A percentile compares a stretch with the other conserved stretches of the same genome.
Conservation (phyloP, 805 yeast species). For the Metschnikowia amazonensis region DNA sequence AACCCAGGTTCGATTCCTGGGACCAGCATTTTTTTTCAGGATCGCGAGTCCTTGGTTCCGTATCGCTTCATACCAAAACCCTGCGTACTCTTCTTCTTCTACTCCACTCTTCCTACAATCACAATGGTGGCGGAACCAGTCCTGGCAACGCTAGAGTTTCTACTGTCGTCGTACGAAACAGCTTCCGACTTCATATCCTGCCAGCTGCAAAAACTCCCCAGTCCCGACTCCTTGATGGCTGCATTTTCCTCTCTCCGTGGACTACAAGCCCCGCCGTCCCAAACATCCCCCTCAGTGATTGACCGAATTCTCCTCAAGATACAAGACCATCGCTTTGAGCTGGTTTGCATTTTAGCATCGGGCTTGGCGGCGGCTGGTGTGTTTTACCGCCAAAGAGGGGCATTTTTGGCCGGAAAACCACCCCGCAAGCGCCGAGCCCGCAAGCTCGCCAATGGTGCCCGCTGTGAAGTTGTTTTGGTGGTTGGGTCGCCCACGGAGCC, state of each 20-base stretch:
- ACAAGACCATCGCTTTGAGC: conserved; percentile 6
- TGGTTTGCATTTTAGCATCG: conserved; percentile 4
- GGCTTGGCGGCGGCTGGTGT: conserved; percentile 13
- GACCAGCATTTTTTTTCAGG: conserved; percentile 39
- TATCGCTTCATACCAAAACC: too few relatives aligned
- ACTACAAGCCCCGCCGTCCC: conserved; percentile 1
- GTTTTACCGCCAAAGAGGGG: conserved; percentile 4
- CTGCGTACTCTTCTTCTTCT: not conserved
- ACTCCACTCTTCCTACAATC: too few relatives aligned
- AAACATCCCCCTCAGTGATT: not conserved
- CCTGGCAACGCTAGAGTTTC: conserved; percentile 32
- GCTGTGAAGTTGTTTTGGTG: conserved; percentile 70
- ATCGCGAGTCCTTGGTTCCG: too few relatives aligned
- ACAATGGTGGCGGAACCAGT: conserved; percentile 46
- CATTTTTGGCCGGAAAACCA: conserved; percentile 7
- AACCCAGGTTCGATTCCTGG: conserved; percentile 52
- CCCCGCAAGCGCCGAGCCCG: conserved; percentile 49
- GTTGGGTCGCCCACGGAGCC: conserved; percentile 79
- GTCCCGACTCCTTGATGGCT: conserved; percentile 14
- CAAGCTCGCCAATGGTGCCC: conserved; percentile 62
- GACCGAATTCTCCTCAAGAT: conserved; percentile 1
- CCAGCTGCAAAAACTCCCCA: conserved; percentile 24
- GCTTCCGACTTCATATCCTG: conserved; percentile 21
- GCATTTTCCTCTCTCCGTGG: conserved; percentile 4
- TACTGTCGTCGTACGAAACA: conserved; percentile 21